A percentile compares a stretch with the other conserved stretches of the same genome.
phyloP scores from a whole-genome alignment of 306 rosid species.

The Begonia masoniana region DNA sequence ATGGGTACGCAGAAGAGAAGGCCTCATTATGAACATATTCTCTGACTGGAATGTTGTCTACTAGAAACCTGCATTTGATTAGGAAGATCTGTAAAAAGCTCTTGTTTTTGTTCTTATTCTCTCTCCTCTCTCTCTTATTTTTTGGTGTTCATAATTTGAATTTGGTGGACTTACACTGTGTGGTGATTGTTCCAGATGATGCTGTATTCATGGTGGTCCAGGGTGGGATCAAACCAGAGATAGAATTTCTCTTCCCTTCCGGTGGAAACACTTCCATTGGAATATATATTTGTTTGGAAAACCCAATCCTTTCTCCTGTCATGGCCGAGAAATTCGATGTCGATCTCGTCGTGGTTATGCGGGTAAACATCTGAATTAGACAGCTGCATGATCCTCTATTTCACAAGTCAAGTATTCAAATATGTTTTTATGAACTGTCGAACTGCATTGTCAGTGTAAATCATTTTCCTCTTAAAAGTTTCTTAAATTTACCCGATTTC shows the following conservation, averaged over 20 bases:
- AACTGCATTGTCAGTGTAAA: background rate
- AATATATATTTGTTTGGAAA: slow-evolving; percentile 73
- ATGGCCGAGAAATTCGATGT: slow-evolving; percentile 85
- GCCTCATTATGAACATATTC: slow-evolving; percentile 41
- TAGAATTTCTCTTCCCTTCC: slow-evolving; percentile 96
- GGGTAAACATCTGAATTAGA: slow-evolving; percentile 81
- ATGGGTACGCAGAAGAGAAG: slow-evolving; percentile 41
- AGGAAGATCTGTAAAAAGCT: background rate
- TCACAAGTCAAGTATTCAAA: background rate
- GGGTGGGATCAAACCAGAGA: slow-evolving; percentile 91
- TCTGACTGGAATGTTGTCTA: slow-evolving; percentile 80
- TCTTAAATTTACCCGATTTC: too few species aligned
- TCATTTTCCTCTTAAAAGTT: too few species aligned
- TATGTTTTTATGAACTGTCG: background rate
- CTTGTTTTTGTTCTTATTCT: background rate
- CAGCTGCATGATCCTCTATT: slow-evolving; percentile 32
- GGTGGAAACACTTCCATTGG: slow-evolving; percentile 82
- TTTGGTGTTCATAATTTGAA: slow-evolving; percentile 1
- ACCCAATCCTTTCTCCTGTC: slow-evolving; percentile 82
- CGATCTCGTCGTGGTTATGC: slow-evolving; percentile 84
- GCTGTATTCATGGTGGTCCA: slow-evolving; percentile 61
- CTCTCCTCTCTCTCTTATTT: background rate
- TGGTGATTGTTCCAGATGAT: slow-evolving; percentile 85
- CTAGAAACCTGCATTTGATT: slow-evolving; percentile 49
- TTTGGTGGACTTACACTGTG: slow-evolving; percentile 45